Evolutionary conservation across 331 rosid species (phyloP).

Genomic region (Erythrophleum ivorense): DNA sequence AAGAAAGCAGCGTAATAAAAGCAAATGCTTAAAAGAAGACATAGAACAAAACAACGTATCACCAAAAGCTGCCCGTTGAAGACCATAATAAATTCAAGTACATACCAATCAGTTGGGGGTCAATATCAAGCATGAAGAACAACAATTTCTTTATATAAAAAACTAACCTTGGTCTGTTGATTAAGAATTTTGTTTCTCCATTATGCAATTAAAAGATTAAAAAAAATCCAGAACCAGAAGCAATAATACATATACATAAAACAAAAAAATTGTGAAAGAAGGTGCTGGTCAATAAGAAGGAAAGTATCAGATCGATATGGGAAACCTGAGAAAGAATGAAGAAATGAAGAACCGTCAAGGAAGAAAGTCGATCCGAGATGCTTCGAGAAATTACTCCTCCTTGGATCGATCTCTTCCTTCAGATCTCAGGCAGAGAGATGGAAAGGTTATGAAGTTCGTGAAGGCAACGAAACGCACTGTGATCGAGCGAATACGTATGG

Average conservation of each 20-base stretch:
- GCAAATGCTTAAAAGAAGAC: neutral
- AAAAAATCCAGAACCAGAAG: neutral
- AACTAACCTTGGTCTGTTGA: neutral
- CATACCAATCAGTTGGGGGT: neutral
- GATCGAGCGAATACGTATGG: slow-evolving; percentile 10
- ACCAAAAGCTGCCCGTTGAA: neutral
- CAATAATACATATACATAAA: neutral
- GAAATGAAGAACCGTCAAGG: slow-evolving; percentile 24
- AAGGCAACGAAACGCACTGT: neutral
- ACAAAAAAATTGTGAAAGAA: neutral
- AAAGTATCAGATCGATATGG: slow-evolving; percentile 17
- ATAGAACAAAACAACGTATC: neutral
- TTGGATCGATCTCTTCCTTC: slow-evolving; percentile 18
- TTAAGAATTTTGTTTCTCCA: neutral
- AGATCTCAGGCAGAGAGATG: slow-evolving; percentile 36
- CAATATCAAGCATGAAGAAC: neutral
- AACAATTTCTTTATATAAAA: neutral
- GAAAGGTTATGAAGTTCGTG: neutral
- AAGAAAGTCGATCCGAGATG: slow-evolving; percentile 32
- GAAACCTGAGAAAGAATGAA: slow-evolving; percentile 28
- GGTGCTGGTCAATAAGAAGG: neutral
- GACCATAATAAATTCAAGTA: neutral
- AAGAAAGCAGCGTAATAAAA: neutral
- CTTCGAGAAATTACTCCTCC: slow-evolving; percentile 19
- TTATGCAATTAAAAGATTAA: neutral